Evolutionary conservation across 306 rosid species (phyloP), one percentile per base, ranked within the genome.

Genomic region (Gleditsia sinensis): DNA sequence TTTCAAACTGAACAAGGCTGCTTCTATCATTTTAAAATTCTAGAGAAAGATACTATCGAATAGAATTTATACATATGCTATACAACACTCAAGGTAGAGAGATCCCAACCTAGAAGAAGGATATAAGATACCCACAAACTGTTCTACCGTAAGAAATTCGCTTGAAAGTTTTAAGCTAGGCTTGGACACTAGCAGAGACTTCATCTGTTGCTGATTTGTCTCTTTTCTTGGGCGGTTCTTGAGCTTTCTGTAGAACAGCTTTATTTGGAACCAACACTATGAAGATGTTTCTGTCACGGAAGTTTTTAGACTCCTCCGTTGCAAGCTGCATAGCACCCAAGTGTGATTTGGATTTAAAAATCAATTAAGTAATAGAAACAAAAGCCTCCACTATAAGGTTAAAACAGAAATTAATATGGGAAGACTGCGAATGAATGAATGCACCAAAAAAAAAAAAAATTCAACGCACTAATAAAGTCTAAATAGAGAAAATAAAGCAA

Each of bases 181-280:
- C 65, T 87, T 73, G 87, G 54, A 89, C 90, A 67, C 89, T 75
- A 55, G 87, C 89, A 9, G 98, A 87, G 64, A 92, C 90, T 92
- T 88, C 94, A 83, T 86, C 86, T 56, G 66, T 78, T 60, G 76
- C 80, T 5, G 88, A 34, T 49, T 79, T 82, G 7, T 91, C 98
- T 33, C 60, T 85, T 74, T 84, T 88, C 88, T 89, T 90, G 10
- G 89, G 86, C 7, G 91, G 87, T 71, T 95, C 97, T 88, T 75
- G 93, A 75, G 88, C 73, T 77, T 95, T 95, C 83, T 77, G 96
- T 25, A 75, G 78, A 78, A 75, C 69, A 68, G 91, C 88, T 88
- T 90, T 92, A 61, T 95, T 95, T 50, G 98, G 99, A 77, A 83
- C 88, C 82, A 95, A 78, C 71, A 85, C 48, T 84, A 95, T 84